Evolutionary conservation across 208 protist species (phyloP), one percentile per base, ranked within the genome.

Genomic region (Plasmodiophora brassicae): DNA sequence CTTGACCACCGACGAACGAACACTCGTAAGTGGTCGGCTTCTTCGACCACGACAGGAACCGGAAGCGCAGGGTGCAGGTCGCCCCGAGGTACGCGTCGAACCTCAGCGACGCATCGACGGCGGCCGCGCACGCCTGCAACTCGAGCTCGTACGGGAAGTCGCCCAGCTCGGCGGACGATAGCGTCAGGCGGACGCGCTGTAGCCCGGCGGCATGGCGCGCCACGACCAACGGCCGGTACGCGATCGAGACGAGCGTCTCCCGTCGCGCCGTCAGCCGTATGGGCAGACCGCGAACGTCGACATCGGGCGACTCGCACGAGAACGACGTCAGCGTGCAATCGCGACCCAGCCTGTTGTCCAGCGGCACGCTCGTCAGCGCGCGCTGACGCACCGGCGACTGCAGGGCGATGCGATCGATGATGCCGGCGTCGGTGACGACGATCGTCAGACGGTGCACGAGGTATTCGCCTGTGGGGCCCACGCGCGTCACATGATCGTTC

Each of bases 291-390:
- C 90, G 92, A 35, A 97, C 84, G 14, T 89, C 92, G 20, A n/a
- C 5, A 39, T 71, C 35, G 78, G 86, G 45, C 83, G 87, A 92
- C 88, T 91, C 94, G 45, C 89, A 35, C 0, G 71, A 92, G 45
- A 97, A 91, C n/a, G n/a, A n/a, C 8, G 89, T 93, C 41, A 95
- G 93, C 10, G 92, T 89, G 87, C 94, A 94, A 0, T 85, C 60
- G n/a, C n/a, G n/a, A n/a, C n/a, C n/a, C 0, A 98, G 93, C 10
- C 96, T 95, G 92, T 98, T 98, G 43, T 91, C 93, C 72, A 98
- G 86, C 0, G 91, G 84, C 32, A 98, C 90, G 44, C 88, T 90
- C 86, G 97, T 91, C 57, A 88, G 90, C 5, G 94, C 90, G 45
- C 84, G n/a, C 85, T 91, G 92, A n/a, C 96, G 95, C 46, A 97